These are phyloP conservation scores for Mucor piriformis DNA, from an alignment of 371 early-diverging fungal species.

Conservation along the genomic window DNA sequence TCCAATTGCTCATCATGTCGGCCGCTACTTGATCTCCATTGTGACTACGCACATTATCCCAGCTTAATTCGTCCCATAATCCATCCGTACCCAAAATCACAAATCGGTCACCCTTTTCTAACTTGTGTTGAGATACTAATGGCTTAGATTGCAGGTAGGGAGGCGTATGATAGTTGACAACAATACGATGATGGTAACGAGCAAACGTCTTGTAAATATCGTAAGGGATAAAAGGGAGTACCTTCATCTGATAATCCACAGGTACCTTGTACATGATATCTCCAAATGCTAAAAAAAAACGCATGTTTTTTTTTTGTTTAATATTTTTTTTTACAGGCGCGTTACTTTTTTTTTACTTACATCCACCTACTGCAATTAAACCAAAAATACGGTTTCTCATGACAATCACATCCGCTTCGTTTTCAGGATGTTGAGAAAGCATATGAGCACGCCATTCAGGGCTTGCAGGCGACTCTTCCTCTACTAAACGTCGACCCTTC, in stretches of 20 bases:
- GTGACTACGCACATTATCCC: conserved; percentile 63
- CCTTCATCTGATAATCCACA: conserved; percentile 61
- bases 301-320: conserved; percentile 20
- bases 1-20: conserved; percentile 36
- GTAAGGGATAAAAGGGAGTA: conserved; percentile 51
- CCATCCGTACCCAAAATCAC: conserved; percentile 94
- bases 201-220: conserved; percentile 65
- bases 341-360: conserved; percentile 24
- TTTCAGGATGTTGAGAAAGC: conserved; percentile 47
- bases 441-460: conserved; percentile 46
- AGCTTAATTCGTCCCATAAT: conserved; percentile 85
- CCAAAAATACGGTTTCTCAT: conserved; percentile 51
- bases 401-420: conserved; percentile 41
- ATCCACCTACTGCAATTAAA: conserved; percentile 56
- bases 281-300: conserved; percentile 73
- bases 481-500: conserved; percentile 51
- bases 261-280: conserved; percentile 84
- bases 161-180: conserved; percentile 77
- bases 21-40: conserved; percentile 48
- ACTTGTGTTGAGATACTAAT: conserved; percentile 70
- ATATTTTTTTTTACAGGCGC: too few species aligned
- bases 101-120: conserved; percentile 73
- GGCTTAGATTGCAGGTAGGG: conserved; percentile 95
- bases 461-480: conserved; percentile 51
- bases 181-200: conserved; percentile 64